Conservation (phyloP, 441 rosid species). For the Gossypium trilobum region DNA sequence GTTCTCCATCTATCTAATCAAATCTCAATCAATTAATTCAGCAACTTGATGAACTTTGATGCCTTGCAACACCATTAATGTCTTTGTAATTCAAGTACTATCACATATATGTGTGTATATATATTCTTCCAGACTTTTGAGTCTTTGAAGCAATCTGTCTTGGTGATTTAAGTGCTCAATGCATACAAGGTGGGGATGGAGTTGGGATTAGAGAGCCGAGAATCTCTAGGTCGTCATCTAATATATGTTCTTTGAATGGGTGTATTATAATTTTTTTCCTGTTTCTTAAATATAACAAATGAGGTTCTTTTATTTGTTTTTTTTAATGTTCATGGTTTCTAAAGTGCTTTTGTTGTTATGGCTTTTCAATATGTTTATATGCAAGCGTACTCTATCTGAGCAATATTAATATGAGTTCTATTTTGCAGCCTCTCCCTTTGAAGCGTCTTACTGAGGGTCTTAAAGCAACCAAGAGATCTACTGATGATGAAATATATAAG, state of each 20-base stretch:
- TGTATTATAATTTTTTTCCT: background rate
- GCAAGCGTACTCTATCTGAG: background rate
- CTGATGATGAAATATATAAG: slow-evolving; percentile 51
- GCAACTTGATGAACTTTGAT: background rate
- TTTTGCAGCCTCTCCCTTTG: slow-evolving; percentile 70
- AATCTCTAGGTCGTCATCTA: background rate
- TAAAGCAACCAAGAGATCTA: slow-evolving; percentile 42
- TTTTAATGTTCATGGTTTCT: background rate
- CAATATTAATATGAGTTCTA: slow-evolving; percentile 10
- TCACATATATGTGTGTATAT: background rate
- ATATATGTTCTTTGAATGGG: background rate
- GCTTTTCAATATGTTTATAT: background rate
- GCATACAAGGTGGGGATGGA: background rate
- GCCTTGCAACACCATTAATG: background rate
- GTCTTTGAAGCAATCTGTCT: background rate
- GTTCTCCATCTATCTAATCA: background rate
- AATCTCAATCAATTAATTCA: background rate
- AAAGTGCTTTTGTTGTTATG: background rate
- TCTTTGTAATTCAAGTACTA: background rate
- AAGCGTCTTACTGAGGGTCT: slow-evolving; percentile 72
- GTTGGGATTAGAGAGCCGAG: background rate
- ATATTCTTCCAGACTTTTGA: background rate
- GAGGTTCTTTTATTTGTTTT: background rate
- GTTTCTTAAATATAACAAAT: background rate
- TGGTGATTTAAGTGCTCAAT: background rate